Conservation (phyloP, 371 early-diverging fungal genomes). For the Nematocida sp. region DNA sequence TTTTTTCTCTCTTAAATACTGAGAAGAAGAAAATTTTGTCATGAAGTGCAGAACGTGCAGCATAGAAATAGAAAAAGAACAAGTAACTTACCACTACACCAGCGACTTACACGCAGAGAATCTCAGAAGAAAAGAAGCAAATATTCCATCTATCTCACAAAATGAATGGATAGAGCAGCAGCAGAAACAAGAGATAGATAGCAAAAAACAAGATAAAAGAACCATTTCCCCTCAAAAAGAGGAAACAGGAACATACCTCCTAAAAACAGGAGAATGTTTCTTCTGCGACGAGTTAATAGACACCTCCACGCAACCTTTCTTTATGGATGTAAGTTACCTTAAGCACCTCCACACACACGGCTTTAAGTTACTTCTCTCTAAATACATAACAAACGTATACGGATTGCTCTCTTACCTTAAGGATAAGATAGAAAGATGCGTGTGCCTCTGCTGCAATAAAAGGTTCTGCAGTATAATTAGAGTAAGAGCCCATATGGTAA, state of each 20-base stretch:
- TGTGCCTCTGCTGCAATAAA: conserved; percentile 48
- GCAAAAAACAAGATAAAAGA: neutral
- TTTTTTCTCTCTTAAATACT: neutral
- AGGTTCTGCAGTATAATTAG: conserved; percentile 24
- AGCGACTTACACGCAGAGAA: conserved; percentile 39
- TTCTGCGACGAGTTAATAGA: conserved; percentile 15
- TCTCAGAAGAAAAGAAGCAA: conserved; percentile 16
- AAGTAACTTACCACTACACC: conserved; percentile 30
- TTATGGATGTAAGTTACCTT: neutral
- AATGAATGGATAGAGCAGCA: neutral
- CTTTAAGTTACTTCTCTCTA: conserved; percentile 32
- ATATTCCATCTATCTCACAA: conserved; percentile 1
- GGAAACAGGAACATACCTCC: neutral
- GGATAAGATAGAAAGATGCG: conserved; percentile 33
- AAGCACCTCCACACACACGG: conserved; percentile 49
- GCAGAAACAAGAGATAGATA: neutral
- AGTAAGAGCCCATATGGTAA: conserved; percentile 28
- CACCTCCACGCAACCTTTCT: neutral
- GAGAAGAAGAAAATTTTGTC: conserved; percentile 2
- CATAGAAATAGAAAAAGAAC: conserved; percentile 17
- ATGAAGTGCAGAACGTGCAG: conserved; percentile 47
- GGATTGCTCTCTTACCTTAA: conserved; percentile 22
- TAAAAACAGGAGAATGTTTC: conserved; percentile 30
- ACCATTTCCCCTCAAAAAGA: neutral
- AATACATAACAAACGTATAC: conserved; percentile 19